Evolutionary conservation across 192 early-diverging fungal species (phyloP).

Genomic region (Backusella psychrophila): DNA sequence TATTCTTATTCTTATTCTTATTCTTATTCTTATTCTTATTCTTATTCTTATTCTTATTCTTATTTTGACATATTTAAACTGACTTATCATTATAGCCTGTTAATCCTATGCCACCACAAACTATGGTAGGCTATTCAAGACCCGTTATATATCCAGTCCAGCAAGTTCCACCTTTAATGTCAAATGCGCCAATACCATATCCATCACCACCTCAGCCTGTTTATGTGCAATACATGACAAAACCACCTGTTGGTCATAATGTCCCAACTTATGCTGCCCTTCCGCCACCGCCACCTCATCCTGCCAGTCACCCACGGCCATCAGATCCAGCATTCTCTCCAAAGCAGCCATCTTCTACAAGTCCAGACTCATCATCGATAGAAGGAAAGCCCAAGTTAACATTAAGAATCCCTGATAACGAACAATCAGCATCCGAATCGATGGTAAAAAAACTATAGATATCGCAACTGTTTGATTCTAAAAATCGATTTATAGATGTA

Average conservation of each 20-base stretch:
- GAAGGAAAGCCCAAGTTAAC: slow-evolving; percentile 15
- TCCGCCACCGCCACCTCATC: background rate
- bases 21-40: too few relatives aligned
- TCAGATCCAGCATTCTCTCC: background rate
- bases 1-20: too few relatives aligned
- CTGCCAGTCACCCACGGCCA: background rate
- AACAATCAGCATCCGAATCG: background rate
- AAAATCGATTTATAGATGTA: background rate
- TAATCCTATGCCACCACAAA: background rate
- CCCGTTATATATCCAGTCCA: slow-evolving; percentile 3
- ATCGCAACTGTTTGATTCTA: background rate
- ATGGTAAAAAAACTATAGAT: background rate
- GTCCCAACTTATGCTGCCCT: background rate
- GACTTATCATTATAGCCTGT: background rate
- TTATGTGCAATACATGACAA: slow-evolving; percentile 7
- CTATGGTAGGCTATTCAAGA: background rate
- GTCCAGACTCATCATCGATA: slow-evolving; percentile 28
- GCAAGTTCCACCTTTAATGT: slow-evolving; percentile 1
- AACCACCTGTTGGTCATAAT: background rate
- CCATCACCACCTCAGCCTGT: slow-evolving; percentile 9
- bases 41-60: too few relatives aligned
- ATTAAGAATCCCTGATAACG: background rate
- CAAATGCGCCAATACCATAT: background rate
- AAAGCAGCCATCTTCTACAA: background rate
- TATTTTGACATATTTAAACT: background rate